A percentile compares a stretch with the other conserved stretches of the same genome.
Conservation (phyloP, 129 eudicot genomes). For the Gnaphalium uliginosum region DNA sequence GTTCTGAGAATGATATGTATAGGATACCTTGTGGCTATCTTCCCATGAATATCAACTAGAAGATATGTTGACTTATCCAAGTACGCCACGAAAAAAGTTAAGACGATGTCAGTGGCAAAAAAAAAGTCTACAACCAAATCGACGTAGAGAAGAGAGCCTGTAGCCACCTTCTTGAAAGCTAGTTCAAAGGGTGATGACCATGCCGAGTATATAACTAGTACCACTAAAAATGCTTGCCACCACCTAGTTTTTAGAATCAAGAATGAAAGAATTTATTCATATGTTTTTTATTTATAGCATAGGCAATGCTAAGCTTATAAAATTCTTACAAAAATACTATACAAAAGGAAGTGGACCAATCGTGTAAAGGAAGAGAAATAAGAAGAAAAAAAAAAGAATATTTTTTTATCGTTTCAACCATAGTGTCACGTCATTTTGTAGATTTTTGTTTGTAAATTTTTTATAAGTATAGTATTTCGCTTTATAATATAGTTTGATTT, state of each 20-base stretch:
- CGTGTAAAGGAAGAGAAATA: too few relatives aligned
- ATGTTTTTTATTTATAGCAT: too few relatives aligned
- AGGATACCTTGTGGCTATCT: constrained; percentile 56
- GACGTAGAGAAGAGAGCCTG: constrained; percentile 49
- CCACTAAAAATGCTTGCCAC: constrained; percentile 82
- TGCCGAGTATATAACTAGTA: constrained; percentile 72
- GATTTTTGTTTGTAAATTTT: too few relatives aligned
- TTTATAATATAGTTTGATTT: too few relatives aligned
- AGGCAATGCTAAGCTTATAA: too few relatives aligned
- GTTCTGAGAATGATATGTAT: neutral
- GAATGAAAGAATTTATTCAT: neutral
- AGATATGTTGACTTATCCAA: constrained; percentile 69
- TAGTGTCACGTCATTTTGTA: too few relatives aligned
- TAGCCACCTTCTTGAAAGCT: constrained; percentile 54
- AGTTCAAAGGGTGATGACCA: constrained; percentile 87
- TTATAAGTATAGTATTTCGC: too few relatives aligned
- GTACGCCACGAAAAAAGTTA: constrained; percentile 79
- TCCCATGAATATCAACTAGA: constrained; percentile 57
- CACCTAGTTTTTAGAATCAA: constrained; percentile 36
- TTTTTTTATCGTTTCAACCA: too few relatives aligned
- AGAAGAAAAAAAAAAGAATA: too few relatives aligned
- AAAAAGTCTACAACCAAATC: constrained; percentile 69
- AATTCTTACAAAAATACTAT: too few relatives aligned
- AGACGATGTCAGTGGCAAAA: constrained; percentile 58
- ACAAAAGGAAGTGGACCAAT: too few relatives aligned